Evolutionary conservation across 179 eudicot species (phyloP).

Genomic region (Beta lomatogona): DNA sequence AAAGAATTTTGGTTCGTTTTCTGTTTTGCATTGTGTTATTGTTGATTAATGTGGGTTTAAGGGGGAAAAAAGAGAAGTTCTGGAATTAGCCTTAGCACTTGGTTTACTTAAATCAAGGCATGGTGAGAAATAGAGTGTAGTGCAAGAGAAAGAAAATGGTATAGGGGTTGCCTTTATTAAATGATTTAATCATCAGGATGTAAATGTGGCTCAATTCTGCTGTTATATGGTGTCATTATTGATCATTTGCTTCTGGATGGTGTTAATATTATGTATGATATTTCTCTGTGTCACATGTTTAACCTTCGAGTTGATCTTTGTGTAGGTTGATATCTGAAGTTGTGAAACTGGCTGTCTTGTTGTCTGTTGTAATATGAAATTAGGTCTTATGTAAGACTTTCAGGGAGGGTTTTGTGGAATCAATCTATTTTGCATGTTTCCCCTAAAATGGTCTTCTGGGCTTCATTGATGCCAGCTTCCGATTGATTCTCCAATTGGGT

Average conservation of each 20-base stretch:
- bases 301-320: background rate
- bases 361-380: background rate
- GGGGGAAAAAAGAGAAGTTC: no score
- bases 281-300: background rate
- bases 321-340: background rate
- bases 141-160: background rate
- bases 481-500: background rate
- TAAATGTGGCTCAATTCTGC: background rate
- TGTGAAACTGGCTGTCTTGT: background rate
- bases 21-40: background rate
- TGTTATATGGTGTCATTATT: background rate
- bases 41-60: background rate
- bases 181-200: background rate
- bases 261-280: background rate
- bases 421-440: background rate
- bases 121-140: background rate
- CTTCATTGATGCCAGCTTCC: background rate
- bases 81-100: no score
- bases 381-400: background rate
- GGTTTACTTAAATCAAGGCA: no score
- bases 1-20: background rate
- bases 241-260: background rate
- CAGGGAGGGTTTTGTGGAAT: background rate
- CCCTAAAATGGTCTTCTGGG: background rate
- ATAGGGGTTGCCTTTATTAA: background rate